Conservation (phyloP, 108 stramenopile genomes). For the Nitzschia sp. region DNA sequence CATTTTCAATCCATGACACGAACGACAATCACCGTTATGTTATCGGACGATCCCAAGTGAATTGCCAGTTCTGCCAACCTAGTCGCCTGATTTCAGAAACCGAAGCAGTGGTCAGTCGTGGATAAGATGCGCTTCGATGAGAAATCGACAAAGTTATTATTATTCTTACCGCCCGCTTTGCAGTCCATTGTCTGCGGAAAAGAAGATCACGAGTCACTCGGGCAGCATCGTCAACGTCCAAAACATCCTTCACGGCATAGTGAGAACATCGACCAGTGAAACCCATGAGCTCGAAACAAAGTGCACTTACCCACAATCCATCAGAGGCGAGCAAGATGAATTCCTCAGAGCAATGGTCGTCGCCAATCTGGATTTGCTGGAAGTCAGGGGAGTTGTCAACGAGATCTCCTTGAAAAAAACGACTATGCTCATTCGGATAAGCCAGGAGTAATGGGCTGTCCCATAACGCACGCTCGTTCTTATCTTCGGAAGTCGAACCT, state of each 20-base stretch:
- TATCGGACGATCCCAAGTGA: conserved; percentile 83
- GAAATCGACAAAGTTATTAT: neutral
- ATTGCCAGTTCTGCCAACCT: conserved; percentile 81
- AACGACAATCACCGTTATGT: conserved; percentile 81
- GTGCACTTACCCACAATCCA: conserved; percentile 61
- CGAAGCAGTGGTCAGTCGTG: neutral
- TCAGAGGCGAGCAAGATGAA: conserved; percentile 81
- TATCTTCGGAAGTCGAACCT: neutral
- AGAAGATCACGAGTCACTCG: conserved; percentile 73
- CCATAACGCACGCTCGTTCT: conserved; percentile 28
- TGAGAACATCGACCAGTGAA: neutral
- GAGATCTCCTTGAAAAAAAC: conserved; percentile 71
- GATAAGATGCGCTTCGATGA: too few relatives aligned
- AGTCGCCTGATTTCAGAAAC: conserved; percentile 37
- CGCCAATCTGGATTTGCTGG: conserved; percentile 45
- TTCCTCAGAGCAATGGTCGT: conserved; percentile 53
- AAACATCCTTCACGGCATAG: conserved; percentile 67
- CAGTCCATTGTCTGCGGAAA: conserved; percentile 60
- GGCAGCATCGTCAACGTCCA: conserved; percentile 67
- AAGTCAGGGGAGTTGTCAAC: conserved; percentile 69
- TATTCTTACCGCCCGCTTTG: conserved; percentile 57
- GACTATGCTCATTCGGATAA: conserved; percentile 66
- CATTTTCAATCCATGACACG: too few relatives aligned
- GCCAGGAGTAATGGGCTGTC: conserved; percentile 63
- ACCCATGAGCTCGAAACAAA: conserved; percentile 9